Evolutionary conservation across 75 land plant genomes (phyloP).

Genomic region (Selaginella moellendorffii): DNA sequence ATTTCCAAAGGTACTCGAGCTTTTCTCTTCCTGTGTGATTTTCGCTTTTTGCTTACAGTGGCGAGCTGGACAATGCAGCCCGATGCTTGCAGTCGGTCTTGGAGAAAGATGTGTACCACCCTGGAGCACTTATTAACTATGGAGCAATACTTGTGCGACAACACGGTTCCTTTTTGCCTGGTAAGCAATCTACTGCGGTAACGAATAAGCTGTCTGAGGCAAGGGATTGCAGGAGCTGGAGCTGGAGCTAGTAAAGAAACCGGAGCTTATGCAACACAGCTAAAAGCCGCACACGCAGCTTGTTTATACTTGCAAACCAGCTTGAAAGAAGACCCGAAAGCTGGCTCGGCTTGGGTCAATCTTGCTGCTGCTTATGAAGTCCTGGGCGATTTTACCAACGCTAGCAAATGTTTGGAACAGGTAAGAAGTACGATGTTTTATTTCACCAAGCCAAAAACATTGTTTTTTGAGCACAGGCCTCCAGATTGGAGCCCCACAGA

Average conservation of each 20-base stretch:
- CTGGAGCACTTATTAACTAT: conserved; percentile 58
- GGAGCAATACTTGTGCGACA: conserved; percentile 50
- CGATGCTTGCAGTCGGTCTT: conserved; percentile 56
- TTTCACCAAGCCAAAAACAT: too few species aligned
- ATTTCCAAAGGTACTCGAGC: conserved; percentile 42
- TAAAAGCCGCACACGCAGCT: conserved; percentile 49
- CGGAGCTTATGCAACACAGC: conserved; percentile 28
- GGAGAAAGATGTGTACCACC: conserved; percentile 58
- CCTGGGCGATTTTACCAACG: conserved; percentile 34
- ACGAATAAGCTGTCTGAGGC: too few species aligned
- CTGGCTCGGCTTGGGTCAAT: conserved; percentile 55
- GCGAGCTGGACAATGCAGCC: conserved; percentile 43
- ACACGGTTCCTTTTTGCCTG: conserved; percentile 59
- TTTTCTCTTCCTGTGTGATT: neutral
- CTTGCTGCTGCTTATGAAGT: conserved; percentile 56
- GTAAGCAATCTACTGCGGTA: too few species aligned
- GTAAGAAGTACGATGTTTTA: conserved; percentile 14
- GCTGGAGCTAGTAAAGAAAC: conserved; percentile 52
- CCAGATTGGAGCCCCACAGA: conserved; percentile 57
- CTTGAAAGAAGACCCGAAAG: conserved; percentile 44
- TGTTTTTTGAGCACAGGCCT: too few species aligned
- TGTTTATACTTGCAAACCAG: conserved; percentile 45
- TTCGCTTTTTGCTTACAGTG: conserved; percentile 26
- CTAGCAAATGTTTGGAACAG: conserved; percentile 62
- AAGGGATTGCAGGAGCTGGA: too few species aligned